Conservation (phyloP, 2,329 filamentous ascomycete genomes). For the Tolypocladium nubicola region DNA sequence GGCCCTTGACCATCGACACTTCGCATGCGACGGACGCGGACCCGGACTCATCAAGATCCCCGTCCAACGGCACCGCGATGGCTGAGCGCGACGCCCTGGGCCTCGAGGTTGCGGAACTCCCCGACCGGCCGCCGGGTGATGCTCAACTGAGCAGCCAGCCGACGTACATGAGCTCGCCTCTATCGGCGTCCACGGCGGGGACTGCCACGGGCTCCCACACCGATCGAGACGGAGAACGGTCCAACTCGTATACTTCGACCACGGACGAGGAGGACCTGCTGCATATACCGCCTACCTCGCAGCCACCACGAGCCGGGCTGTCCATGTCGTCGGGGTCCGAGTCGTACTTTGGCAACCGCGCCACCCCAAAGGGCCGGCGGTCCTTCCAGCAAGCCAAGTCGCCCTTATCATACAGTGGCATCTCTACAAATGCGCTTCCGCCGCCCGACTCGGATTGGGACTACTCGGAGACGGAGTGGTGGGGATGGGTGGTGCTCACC, state of each 20-base stretch:
- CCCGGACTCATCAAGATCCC: conserved; percentile 6
- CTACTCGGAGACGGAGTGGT: conserved; percentile 92
- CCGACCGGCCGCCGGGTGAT: conserved; percentile 35
- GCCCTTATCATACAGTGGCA: conserved; percentile 44
- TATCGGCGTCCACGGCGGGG: conserved; percentile 9
- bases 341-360: conserved; percentile 45
- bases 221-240: conserved; percentile 11
- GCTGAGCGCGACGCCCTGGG: conserved; percentile 27
- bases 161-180: conserved; percentile 9
- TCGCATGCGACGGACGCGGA: conserved; percentile 16
- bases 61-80: conserved; percentile 9
- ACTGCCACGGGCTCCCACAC: conserved; percentile 1
- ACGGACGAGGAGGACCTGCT: conserved; percentile 77
- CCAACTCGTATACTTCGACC: conserved; percentile 43
- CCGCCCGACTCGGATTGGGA: conserved; percentile 58
- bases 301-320: conserved; percentile 28
- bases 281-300: conserved; percentile 45
- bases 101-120: conserved; percentile 35
- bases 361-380: conserved; percentile 32
- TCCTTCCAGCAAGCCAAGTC: conserved; percentile 46
- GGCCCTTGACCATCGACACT: conserved; percentile 31
- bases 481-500: conserved; percentile 88
- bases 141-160: conserved; percentile 27
- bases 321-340: conserved; percentile 48
- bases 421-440: conserved; percentile 37